phyloP scores from a whole-genome alignment of 106 monocot genomes.

The Xerophyta viscosa region DNA sequence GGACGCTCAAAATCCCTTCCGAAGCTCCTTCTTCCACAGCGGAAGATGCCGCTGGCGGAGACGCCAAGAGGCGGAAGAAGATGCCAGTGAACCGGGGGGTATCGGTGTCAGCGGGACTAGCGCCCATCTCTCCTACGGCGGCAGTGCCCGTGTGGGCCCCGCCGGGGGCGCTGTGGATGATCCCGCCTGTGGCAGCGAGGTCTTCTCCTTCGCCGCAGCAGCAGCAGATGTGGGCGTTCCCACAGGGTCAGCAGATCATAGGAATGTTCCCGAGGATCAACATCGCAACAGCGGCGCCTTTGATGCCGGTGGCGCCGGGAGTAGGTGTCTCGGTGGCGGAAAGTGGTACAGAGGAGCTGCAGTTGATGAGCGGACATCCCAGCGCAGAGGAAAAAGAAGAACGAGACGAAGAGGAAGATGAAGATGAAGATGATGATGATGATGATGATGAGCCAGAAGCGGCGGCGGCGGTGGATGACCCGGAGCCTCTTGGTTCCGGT shows the following conservation, averaged over 20 bases:
- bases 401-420: background rate
- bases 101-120: constrained; percentile 22
- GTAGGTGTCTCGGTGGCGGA: background rate
- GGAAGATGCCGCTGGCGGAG: constrained; percentile 2
- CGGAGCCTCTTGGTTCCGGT: background rate
- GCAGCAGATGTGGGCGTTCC: constrained; percentile 22
- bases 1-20: constrained; percentile 26
- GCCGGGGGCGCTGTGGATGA: constrained; percentile 20
- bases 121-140: constrained; percentile 18
- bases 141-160: constrained; percentile 27
- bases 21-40: constrained; percentile 3
- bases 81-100: constrained; percentile 6
- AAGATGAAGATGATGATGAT: background rate
- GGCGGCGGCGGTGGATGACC: background rate
- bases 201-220: constrained; percentile 4
- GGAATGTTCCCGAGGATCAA: background rate
- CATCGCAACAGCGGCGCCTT: background rate
- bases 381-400: constrained; percentile 1
- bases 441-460: background rate
- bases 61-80: constrained; percentile 17
- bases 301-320: no score
- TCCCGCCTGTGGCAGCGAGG: constrained; percentile 10
- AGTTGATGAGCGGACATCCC: background rate
- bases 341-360: background rate
- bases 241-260: background rate